Conservation (phyloP, 2,329 filamentous ascomycete species). For the Hymenotorrendiella dingleyae region DNA sequence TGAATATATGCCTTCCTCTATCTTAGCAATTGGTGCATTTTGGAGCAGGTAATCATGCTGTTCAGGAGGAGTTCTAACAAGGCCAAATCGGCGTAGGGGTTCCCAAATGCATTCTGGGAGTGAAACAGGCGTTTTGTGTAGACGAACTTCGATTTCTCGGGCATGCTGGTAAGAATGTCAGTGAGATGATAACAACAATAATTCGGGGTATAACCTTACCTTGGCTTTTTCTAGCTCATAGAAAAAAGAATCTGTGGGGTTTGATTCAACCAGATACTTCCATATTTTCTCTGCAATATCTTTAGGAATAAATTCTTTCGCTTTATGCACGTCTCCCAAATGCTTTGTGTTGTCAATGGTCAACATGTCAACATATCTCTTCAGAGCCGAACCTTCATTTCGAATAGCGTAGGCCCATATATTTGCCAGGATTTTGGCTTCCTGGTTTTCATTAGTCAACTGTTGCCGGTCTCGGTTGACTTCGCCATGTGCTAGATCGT, state of each 20-base stretch:
- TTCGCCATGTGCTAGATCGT: neutral
- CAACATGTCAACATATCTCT: constrained; percentile 19
- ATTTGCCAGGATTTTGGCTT: constrained; percentile 4
- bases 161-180: constrained; percentile 4
- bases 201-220: neutral
- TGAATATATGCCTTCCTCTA: constrained; percentile 12
- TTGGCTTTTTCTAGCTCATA: constrained; percentile 5
- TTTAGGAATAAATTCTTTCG: constrained; percentile 7
- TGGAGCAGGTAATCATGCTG: constrained; percentile 9
- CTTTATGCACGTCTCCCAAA: constrained; percentile 16
- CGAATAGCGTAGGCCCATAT: constrained; percentile 15
- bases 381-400: constrained; percentile 1
- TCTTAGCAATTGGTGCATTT: constrained; percentile 5
- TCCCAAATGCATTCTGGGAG: constrained; percentile 11
- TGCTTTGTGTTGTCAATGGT: constrained; percentile 7
- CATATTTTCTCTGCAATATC: constrained; percentile 16
- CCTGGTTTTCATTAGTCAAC: constrained; percentile 1
- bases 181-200: neutral
- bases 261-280: constrained; percentile 8
- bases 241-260: constrained; percentile 8
- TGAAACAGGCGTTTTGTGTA: constrained; percentile 10
- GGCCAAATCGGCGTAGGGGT: constrained; percentile 1
- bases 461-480: constrained; percentile 16
- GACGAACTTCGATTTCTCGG: constrained; percentile 6
- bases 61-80: constrained; percentile 10